Conservation (phyloP, 495 filamentous ascomycete genomes). For the Halenospora varia region DNA sequence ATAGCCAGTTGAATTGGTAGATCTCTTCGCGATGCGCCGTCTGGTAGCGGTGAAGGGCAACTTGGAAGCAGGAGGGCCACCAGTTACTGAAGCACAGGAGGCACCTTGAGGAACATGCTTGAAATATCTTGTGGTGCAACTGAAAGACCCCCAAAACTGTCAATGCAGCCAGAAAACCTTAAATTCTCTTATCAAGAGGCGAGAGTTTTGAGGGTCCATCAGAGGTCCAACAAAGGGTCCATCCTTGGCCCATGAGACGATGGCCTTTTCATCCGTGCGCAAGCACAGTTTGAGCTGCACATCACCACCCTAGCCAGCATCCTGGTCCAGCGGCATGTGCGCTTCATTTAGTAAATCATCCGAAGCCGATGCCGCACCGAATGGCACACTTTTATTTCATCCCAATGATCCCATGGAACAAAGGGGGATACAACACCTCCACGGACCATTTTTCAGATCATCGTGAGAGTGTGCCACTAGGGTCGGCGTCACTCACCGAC, state of each 20-base stretch:
- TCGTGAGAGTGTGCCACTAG: not conserved
- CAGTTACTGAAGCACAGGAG: too few species aligned
- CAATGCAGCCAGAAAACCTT: too few species aligned
- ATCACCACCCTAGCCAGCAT: constrained; percentile 5
- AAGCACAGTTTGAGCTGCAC: constrained; percentile 7
- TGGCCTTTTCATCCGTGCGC: constrained; percentile 8
- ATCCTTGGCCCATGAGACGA: too few species aligned
- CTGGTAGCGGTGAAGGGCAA: not conserved
- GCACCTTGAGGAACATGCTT: too few species aligned
- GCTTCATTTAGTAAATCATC: constrained; percentile 8
- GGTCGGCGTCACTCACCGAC: constrained; percentile 1
- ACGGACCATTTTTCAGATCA: not conserved
- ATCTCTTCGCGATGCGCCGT: too few species aligned
- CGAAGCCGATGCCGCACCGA: constrained; percentile 16
- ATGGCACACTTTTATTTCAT: not conserved
- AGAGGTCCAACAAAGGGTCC: too few species aligned
- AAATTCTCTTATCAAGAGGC: too few species aligned
- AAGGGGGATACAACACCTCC: not conserved
- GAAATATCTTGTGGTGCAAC: too few species aligned
- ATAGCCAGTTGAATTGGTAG: too few species aligned
- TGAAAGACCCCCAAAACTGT: too few species aligned
- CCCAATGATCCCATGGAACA: not conserved
- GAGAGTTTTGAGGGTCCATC: too few species aligned
- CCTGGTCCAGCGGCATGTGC: constrained; percentile 8
- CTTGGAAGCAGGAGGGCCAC: not conserved